Percentiles rank a stretch among this genome's conserved stretches.
phyloP scores from a whole-genome alignment of 2,329 filamentous ascomycete genomes.

The Emericellopsis cladophorae region DNA sequence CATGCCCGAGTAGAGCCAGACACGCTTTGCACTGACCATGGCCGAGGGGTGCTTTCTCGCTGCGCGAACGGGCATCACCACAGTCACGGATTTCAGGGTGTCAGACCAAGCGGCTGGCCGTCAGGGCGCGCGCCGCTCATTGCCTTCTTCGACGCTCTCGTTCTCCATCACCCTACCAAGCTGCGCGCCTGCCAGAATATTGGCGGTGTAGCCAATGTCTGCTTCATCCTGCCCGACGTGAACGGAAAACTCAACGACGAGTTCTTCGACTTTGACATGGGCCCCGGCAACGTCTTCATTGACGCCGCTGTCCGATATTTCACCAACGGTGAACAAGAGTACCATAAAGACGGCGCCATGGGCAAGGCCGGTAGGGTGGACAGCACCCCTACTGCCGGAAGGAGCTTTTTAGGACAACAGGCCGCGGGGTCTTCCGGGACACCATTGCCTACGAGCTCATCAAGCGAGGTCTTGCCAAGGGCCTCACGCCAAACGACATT shows the following conservation, averaged over 20 bases:
- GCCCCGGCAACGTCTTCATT: constrained; percentile 27
- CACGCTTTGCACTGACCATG: constrained; percentile 37
- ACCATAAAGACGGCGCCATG: constrained; percentile 32
- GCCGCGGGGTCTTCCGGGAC: constrained; percentile 34
- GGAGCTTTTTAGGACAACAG: constrained; percentile 31
- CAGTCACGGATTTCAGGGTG: constrained; percentile 37
- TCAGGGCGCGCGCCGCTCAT: constrained; percentile 35
- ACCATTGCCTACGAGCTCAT: constrained; percentile 30
- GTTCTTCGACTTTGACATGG: constrained; percentile 23
- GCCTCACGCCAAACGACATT: constrained; percentile 25
- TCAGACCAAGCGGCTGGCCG: constrained; percentile 33
- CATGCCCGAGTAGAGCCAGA: constrained; percentile 33
- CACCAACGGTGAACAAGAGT: constrained; percentile 28
- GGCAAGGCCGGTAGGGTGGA: constrained; percentile 25
- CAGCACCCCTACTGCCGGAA: constrained; percentile 27
- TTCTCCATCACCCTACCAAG: constrained; percentile 36
- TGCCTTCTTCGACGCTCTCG: constrained; percentile 35
- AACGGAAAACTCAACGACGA: neutral
- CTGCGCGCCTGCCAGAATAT: constrained; percentile 39
- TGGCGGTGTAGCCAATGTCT: constrained; percentile 26
- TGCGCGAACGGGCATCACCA: constrained; percentile 34
- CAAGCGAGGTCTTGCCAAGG: constrained; percentile 18
- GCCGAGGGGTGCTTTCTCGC: constrained; percentile 43
- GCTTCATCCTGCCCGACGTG: constrained; percentile 1
- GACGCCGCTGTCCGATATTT: constrained; percentile 11